Base-by-base conservation (phyloP, 2,329 filamentous ascomycete genomes). In the Apiospora hydei region DNA sequence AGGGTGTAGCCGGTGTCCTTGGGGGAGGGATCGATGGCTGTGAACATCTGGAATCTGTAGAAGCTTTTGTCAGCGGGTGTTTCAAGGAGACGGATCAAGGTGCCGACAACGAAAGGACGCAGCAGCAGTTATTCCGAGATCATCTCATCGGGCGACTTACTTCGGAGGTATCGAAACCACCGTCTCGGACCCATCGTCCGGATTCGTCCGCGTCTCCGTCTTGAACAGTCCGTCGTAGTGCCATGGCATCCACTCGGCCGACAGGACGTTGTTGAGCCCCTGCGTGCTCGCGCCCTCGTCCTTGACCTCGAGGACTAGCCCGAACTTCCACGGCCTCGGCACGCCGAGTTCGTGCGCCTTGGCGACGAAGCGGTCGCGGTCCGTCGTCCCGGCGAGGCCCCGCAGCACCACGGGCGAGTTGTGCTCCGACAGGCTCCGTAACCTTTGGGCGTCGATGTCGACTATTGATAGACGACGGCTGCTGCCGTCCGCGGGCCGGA, bases 221-320 rank as follows among this genome's bases (percentile, higher is more conserved):
- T 89, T 89, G 81, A 89, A 90, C 41, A 89, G 78, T 0, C 88
- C 88, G 69, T 90, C 88, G 49, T 85, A 90, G 74, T 90, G 88
- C 77, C 88, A 88, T 0, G 88, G 88, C 87, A 89, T 88, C 73
- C 85, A 85, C 72, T 89, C 87, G 1, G 84, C 82, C 0, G 85
- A 88, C 1, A 88, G 81, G 3, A 89, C 86, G 53, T 88, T 89
- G 73, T 89, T 89, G 26, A 85, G 78, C 0, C 84, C 83, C 14
- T 81, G 79, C 0, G 83, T 82, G 7, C 85, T 81, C 1, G 78
- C 77, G 0, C 85, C 86, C 1, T 81, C 80, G 73, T 88, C 87
- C 73, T 87, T 87, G 51, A 88, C 85, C 69, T 88, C 85, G 0
- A 87, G 82, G 2, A 88, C 77, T 0, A 87, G 77, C 0, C 86